phyloP scores from a whole-genome alignment of 768 basidiomycete genomes.

The Phlebiopsis flavidoalba region DNA sequence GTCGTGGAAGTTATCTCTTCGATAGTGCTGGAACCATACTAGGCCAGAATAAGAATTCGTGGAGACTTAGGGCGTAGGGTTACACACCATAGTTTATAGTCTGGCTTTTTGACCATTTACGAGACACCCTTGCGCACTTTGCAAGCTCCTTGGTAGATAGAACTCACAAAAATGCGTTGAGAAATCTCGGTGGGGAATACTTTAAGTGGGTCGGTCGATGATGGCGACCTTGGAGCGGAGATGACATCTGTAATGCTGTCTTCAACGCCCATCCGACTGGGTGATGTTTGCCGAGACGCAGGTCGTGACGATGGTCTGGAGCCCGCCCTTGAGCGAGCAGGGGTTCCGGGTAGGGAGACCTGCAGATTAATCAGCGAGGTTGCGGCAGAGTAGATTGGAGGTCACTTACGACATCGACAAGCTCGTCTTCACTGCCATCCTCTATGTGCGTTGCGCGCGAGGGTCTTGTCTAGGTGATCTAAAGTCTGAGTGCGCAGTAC shows the following conservation, averaged over 20 bases:
- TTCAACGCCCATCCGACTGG: slow-evolving; percentile 29
- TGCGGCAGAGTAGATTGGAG: not conserved
- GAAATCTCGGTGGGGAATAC: slow-evolving; percentile 77
- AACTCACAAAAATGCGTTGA: slow-evolving; percentile 66
- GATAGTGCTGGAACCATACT: slow-evolving; percentile 95
- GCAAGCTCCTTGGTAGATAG: slow-evolving; percentile 65
- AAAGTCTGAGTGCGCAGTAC: slow-evolving; percentile 54
- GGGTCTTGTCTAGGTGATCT: slow-evolving; percentile 27
- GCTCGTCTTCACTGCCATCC: slow-evolving; percentile 59
- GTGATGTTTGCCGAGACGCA: slow-evolving; percentile 39
- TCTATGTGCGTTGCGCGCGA: slow-evolving; percentile 16
- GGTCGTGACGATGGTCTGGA: slow-evolving; percentile 47
- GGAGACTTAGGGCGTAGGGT: slow-evolving; percentile 1
- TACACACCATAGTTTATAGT: slow-evolving; percentile 82
- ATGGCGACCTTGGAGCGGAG: slow-evolving; percentile 28
- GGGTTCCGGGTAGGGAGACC: slow-evolving; percentile 68
- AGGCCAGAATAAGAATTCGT: not conserved
- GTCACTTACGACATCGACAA: slow-evolving; percentile 63
- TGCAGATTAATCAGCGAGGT: slow-evolving; percentile 19
- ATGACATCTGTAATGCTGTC: not conserved
- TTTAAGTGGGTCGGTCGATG: slow-evolving; percentile 54
- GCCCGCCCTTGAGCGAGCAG: slow-evolving; percentile 43
- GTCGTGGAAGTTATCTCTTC: slow-evolving; percentile 84
- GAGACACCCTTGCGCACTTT: slow-evolving; percentile 73
- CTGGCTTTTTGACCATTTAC: slow-evolving; percentile 86